Percentiles rank a stretch among this genome's conserved stretches.
phyloP scores from a whole-genome alignment of 2,329 filamentous ascomycete genomes.

The Fusarium dlaminii region DNA sequence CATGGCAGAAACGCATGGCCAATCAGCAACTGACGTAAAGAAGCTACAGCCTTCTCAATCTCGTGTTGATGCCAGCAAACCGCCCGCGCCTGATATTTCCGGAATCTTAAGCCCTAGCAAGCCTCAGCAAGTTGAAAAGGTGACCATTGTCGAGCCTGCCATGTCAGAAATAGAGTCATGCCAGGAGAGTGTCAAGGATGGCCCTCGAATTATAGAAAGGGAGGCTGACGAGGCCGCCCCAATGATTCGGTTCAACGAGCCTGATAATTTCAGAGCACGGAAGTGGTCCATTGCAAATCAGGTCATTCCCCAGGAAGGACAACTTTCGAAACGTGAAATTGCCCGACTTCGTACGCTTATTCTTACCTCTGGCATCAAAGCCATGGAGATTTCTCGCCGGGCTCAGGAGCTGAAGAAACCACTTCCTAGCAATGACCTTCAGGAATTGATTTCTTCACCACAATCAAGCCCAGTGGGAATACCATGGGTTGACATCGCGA shows the following conservation, averaged over 20 bases:
- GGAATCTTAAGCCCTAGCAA: conserved; percentile 52
- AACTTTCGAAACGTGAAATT: conserved; percentile 75
- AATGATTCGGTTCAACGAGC: conserved; percentile 39
- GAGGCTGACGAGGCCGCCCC: conserved; percentile 48
- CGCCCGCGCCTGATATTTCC: conserved; percentile 59
- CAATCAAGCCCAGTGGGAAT: conserved; percentile 37
- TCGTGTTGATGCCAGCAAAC: conserved; percentile 60
- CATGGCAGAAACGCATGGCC: conserved; percentile 42
- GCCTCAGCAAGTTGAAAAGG: conserved; percentile 40
- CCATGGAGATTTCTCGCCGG: conserved; percentile 78
- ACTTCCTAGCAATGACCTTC: conserved; percentile 37
- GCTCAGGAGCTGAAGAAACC: conserved; percentile 61
- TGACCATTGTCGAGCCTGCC: conserved; percentile 45
- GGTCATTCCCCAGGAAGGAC: conserved; percentile 47
- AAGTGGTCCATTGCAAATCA: conserved; percentile 64
- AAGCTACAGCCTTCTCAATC: conserved; percentile 49
- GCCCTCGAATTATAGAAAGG: conserved; percentile 47
- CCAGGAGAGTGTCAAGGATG: conserved; percentile 43
- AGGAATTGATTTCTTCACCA: conserved; percentile 33
- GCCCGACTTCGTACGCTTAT: conserved; percentile 81
- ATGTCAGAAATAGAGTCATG: conserved; percentile 52
- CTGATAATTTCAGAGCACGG: conserved; percentile 44
- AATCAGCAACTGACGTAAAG: conserved; percentile 20
- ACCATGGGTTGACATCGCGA: conserved; percentile 57
- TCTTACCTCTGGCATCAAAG: conserved; percentile 88